Percentiles rank a stretch among this genome's conserved stretches.
phyloP scores from a whole-genome alignment of 805 yeast species.

The Ascoidea tarda region DNA sequence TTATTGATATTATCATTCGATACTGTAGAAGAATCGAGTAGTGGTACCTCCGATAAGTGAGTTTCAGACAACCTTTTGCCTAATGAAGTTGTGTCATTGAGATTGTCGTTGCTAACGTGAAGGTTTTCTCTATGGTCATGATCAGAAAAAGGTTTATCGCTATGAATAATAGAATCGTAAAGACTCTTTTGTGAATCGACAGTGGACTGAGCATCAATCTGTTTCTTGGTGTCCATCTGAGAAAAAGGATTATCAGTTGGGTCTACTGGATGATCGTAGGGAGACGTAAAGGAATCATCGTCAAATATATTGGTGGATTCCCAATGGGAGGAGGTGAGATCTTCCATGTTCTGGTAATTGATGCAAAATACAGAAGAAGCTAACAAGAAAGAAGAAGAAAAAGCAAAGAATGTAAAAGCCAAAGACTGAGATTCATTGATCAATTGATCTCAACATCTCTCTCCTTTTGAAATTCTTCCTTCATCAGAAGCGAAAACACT shows the following conservation, averaged over 20 bases:
- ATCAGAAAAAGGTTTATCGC: background rate
- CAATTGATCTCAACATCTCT: too few species aligned
- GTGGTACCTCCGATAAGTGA: too few species aligned
- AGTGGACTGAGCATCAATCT: too few species aligned
- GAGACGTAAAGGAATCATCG: slow-evolving; percentile 2
- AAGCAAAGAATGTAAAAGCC: too few species aligned
- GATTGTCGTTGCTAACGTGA: background rate
- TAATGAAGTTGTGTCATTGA: background rate
- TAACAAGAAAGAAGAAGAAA: too few species aligned
- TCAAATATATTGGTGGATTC: slow-evolving; percentile 15
- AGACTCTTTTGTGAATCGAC: too few species aligned
- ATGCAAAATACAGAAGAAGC: too few species aligned
- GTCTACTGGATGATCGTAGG: slow-evolving; percentile 8
- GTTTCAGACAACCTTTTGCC: background rate
- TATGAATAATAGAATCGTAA: background rate
- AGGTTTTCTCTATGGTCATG: background rate
- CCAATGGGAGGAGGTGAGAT: slow-evolving; percentile 44
- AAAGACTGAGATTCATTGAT: too few species aligned
- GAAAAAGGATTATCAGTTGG: slow-evolving; percentile 6
- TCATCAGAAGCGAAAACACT: too few species aligned
- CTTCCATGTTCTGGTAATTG: slow-evolving; percentile 18
- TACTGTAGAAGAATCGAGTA: background rate
- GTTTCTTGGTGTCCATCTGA: background rate
- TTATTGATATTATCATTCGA: background rate
- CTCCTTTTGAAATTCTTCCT: too few species aligned